These are phyloP conservation scores for Marasmius tenuissimus DNA, from an alignment of 1,284 basidiomycete species.

Conservation along the genomic window DNA sequence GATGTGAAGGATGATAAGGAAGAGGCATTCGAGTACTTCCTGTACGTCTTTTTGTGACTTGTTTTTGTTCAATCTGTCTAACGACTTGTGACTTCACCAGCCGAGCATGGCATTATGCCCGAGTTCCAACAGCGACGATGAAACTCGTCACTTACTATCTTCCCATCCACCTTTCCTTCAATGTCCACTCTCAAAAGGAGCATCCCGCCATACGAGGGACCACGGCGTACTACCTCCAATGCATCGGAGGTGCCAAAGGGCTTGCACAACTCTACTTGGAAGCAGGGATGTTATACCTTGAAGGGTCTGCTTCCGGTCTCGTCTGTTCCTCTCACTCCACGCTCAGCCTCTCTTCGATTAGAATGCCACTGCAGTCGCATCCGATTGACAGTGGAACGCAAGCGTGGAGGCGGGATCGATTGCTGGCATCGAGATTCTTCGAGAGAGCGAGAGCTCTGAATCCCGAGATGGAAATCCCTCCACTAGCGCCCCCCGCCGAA, in stretches of 20 bases:
- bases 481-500: slow-evolving; percentile 49
- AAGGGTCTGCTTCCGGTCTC: slow-evolving; percentile 67
- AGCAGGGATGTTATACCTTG: slow-evolving; percentile 72
- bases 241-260: slow-evolving; percentile 59
- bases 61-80: background rate
- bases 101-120: slow-evolving; percentile 77
- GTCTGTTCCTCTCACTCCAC: slow-evolving; percentile 4
- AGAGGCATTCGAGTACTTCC: slow-evolving; percentile 76
- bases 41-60: slow-evolving; percentile 46
- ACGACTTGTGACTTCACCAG: slow-evolving; percentile 31
- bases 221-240: slow-evolving; percentile 57
- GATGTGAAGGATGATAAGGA: slow-evolving; percentile 73
- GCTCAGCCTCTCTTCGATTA: slow-evolving; percentile 68
- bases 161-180: slow-evolving; percentile 47
- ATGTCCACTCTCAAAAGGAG: slow-evolving; percentile 28
- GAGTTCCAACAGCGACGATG: slow-evolving; percentile 71
- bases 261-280: slow-evolving; percentile 74
- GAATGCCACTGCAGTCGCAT: slow-evolving; percentile 50
- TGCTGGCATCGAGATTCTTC: slow-evolving; percentile 66
- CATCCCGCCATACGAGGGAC: slow-evolving; percentile 49
- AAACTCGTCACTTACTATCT: slow-evolving; percentile 71
- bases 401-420: slow-evolving; percentile 70
- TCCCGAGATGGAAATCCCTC: slow-evolving; percentile 65
- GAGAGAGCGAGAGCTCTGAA: slow-evolving; percentile 61
- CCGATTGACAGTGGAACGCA: slow-evolving; percentile 54